Evolutionary conservation across 2,329 filamentous ascomycete genomes (phyloP).

Genomic region (Ampelomyces quisqualis): DNA sequence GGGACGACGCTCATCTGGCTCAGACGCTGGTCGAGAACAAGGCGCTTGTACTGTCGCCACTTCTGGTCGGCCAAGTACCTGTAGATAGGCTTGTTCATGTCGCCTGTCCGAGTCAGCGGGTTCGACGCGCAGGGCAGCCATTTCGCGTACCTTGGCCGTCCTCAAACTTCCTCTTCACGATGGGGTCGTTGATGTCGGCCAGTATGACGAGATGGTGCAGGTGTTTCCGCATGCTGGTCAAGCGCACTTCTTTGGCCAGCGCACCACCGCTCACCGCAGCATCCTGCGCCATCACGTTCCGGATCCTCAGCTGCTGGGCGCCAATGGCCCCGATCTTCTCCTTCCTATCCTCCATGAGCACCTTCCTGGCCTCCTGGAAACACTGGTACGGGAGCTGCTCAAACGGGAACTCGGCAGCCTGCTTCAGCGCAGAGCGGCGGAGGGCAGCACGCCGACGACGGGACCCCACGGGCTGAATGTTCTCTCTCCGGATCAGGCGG

Average conservation of each 20-base stretch:
- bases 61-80: slow-evolving; percentile 82
- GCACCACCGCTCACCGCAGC: slow-evolving; percentile 64
- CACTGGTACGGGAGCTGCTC: slow-evolving; percentile 95
- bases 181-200: slow-evolving; percentile 91
- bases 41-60: slow-evolving; percentile 81
- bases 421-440: slow-evolving; percentile 47
- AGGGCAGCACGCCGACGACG: slow-evolving; percentile 68
- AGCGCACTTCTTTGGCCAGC: slow-evolving; percentile 62
- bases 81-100: slow-evolving; percentile 97
- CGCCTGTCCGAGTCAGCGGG: slow-evolving; percentile 58
- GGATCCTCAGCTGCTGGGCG: slow-evolving; percentile 67
- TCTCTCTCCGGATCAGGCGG: slow-evolving; percentile 65
- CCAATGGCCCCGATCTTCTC: slow-evolving; percentile 77
- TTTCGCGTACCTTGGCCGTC: slow-evolving; percentile 75
- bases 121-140: not conserved
- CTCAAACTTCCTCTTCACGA: slow-evolving; percentile 91
- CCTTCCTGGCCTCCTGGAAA: slow-evolving; percentile 90
- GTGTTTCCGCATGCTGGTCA: slow-evolving; percentile 69
- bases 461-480: slow-evolving; percentile 73
- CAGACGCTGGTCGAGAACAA: slow-evolving; percentile 80
- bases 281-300: slow-evolving; percentile 60
- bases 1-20: slow-evolving; percentile 83
- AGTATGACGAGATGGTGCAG: slow-evolving; percentile 81
- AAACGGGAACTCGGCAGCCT: slow-evolving; percentile 71
- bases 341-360: slow-evolving; percentile 75